Evolutionary conservation across 106 monocot genomes (phyloP).

Genomic region (Phalaenopsis aphrodite): DNA sequence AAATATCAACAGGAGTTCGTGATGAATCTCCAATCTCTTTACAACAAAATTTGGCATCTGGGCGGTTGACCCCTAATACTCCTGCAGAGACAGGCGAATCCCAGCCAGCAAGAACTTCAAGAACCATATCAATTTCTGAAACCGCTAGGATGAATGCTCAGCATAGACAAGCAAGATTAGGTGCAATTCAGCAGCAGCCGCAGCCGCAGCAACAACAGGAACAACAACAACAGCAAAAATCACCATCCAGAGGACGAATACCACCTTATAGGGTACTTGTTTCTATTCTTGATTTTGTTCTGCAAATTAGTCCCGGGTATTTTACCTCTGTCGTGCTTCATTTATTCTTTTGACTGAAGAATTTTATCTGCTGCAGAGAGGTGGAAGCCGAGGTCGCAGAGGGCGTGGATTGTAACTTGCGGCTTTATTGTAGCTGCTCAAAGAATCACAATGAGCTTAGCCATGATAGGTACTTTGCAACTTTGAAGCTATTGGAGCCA

Average conservation of each 20-base stretch:
- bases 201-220: not conserved
- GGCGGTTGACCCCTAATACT: slow-evolving; percentile 15
- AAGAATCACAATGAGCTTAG: not conserved
- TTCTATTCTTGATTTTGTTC: not conserved
- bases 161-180: slow-evolving; percentile 22
- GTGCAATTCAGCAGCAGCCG: slow-evolving; percentile 9
- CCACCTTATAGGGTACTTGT: not conserved
- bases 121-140: slow-evolving; percentile 36
- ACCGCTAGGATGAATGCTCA: slow-evolving; percentile 34
- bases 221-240: not conserved
- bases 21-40: slow-evolving; percentile 18
- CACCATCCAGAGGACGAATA: not conserved
- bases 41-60: slow-evolving; percentile 10
- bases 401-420: not conserved
- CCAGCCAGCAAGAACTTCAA: slow-evolving; percentile 10
- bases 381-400: not conserved
- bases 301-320: not conserved
- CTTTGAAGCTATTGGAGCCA: too few species aligned
- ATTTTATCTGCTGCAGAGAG: slow-evolving; percentile 5
- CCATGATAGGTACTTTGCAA: not conserved
- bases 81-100: slow-evolving; percentile 17
- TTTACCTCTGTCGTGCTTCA: not conserved
- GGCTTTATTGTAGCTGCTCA: not conserved
- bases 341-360: not conserved
- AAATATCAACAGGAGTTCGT: slow-evolving; percentile 8